Base-by-base conservation (phyloP, 257 asterid species). In the Cynanchum wilfordii region DNA sequence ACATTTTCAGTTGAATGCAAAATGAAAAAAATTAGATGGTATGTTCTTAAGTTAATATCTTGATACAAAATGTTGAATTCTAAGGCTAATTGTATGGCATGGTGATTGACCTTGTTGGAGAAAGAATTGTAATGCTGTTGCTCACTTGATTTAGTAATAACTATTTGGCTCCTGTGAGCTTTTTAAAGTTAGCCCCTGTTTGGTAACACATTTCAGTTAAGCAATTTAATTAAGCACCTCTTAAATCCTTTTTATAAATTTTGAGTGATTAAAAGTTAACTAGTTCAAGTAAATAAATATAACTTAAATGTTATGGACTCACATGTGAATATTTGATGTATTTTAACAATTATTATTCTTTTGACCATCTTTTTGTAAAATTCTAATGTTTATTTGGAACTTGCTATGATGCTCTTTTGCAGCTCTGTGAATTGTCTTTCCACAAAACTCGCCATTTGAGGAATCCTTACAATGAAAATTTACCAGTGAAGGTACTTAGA, bases 401-500 rank as follows among this genome's bases (percentile, higher is more conserved):
- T 68, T 7, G 27, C 42, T 15, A 20, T 9, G 3, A 33, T 56
- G 12, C n/a, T 49, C 20, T 36, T 68, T 72, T 83, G 87, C 97
- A 92, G 97, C 96, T 92, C 57, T 81, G 96, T 82, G 97, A 92
- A 88, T 73, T 92, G 83, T 89, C 96, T 76, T 92, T 92, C 81
- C 86, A 92, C 77, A 89, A 89, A 84, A 89, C 96, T 73, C 93
- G 95, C 73, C 93, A 89, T 77, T 82, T 92, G 86, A 82, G 96
- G 82, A 92, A 92, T 79, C 96, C 98, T 15, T 92, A 62, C 86
- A 90, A 88, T 73, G 96, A 92, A 80, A 87, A 90, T 82, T 78
- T 92, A 71, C 97, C 96, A 49, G 98, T 90, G 79, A 92, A 92
- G 96, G 98, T 92, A 88, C 71, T 33, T 9, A 25, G 16, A 10